These are phyloP conservation scores for Begonia masoniana DNA, from an alignment of 306 rosid genomes.

Conservation along the genomic window DNA sequence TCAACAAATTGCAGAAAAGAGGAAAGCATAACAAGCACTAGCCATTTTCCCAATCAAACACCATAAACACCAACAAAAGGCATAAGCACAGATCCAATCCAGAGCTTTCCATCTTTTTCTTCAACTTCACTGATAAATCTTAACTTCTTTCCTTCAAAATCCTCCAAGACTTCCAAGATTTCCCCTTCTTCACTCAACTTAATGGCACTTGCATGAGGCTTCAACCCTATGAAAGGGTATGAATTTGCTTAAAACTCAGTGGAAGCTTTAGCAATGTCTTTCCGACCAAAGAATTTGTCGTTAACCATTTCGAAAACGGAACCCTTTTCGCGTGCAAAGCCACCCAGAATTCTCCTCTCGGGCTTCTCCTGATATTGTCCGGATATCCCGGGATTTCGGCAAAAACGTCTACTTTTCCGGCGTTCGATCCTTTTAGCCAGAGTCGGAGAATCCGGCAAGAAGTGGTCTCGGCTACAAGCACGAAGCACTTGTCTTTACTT, in stretches of 20 bases:
- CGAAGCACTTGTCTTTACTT: slow-evolving; percentile 60
- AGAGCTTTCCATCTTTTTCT: slow-evolving; percentile 77
- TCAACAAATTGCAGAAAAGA: too few relatives aligned
- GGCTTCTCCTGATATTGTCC: slow-evolving; percentile 61
- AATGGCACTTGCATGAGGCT: slow-evolving; percentile 55
- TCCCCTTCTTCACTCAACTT: slow-evolving; percentile 57
- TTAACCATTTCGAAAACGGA: slow-evolving; percentile 23
- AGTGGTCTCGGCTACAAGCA: slow-evolving; percentile 68
- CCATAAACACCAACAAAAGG: slow-evolving; percentile 55
- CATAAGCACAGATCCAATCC: slow-evolving; percentile 82
- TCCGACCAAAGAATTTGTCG: slow-evolving; percentile 47
- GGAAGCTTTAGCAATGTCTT: slow-evolving; percentile 41
- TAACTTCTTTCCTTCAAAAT: slow-evolving; percentile 51
- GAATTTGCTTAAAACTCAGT: slow-evolving; percentile 40
- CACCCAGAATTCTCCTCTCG: slow-evolving; percentile 75
- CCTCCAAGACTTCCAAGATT: slow-evolving; percentile 58
- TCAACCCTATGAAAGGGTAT: slow-evolving; percentile 44
- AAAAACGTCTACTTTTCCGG: slow-evolving; percentile 51
- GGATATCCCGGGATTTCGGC: slow-evolving; percentile 70
- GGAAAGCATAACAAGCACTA: too few relatives aligned
- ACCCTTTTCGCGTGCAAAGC: slow-evolving; percentile 65
- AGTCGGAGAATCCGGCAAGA: slow-evolving; percentile 43
- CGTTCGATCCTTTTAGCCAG: slow-evolving; percentile 76
- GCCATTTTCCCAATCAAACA: not conserved
- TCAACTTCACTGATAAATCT: slow-evolving; percentile 76